Base-by-base conservation (phyloP, 768 basidiomycete species). In the Neoboletus subvelutipes region DNA sequence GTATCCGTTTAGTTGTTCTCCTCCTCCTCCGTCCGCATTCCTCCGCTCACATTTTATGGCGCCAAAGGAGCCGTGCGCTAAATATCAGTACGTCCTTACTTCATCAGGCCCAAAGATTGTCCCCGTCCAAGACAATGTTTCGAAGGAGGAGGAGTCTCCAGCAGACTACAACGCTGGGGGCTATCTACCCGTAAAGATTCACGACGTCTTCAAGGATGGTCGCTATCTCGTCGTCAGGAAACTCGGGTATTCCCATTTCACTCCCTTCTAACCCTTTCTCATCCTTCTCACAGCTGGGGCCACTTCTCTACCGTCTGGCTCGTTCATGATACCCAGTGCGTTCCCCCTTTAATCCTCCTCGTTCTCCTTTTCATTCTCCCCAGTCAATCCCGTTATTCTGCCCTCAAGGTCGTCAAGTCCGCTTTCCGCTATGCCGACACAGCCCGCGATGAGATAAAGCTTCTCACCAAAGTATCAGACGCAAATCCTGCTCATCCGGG, bases 281-380 rank as follows among this genome's bases (percentile, higher is more conserved):
- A 70, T 52, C 55, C 59, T 50, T 45, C 59, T 57, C 54, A 55
- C 52, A 92, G 90, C 55, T 96, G 94, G 94, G 94, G 94, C 39
- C 93, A 95, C 75, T 96, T 96, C 71, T 94, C 91, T 2, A 95
- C 94, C 17, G 94, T 94, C 26, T 94, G 93, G 93, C 86, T 94
- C 34, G 89, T 90, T 20, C 86, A 87, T 67, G 92, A 93, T 70
- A 73, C 76, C 28, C 74, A 83, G 90, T 92, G 63, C 68, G 90
- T 81, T 45, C 46, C 41, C 64, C 50, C 50, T 40, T 42, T 49
- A n/a, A n/a, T 54, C 24, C 51, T 24, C 34, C 50, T 46, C 41
- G 33, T 17, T 45, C 56, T 51, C 47, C 29, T 65, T 60, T 54
- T 70, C 57, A 59, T 61, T 37, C 39, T 43, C 28, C 37, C 26